Percentiles rank a stretch among this genome's conserved stretches.
Conservation (phyloP, 192 early-diverging fungal genomes). For the Nowakowskiella sp. region DNA sequence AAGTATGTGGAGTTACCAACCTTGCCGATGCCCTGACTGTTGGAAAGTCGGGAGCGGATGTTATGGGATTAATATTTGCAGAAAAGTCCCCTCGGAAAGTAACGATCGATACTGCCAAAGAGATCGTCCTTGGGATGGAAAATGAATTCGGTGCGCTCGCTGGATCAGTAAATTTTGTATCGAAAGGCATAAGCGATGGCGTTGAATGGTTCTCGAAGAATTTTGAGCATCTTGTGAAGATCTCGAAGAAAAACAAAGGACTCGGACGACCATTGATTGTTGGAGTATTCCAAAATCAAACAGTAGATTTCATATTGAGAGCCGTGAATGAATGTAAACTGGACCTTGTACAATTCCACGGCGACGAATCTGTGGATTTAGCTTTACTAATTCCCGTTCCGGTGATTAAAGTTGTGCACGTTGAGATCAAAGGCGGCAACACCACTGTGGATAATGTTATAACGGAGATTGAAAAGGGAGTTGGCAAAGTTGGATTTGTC, state of each 20-base stretch:
- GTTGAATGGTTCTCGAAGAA: background rate
- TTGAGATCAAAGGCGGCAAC: conserved; percentile 38
- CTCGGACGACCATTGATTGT: conserved; percentile 66
- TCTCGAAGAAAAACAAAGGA: conserved; percentile 3
- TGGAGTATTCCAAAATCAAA: conserved; percentile 89
- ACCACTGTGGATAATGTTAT: conserved; percentile 34
- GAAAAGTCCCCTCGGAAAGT: conserved; percentile 70
- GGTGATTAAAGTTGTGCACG: conserved; percentile 84
- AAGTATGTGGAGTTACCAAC: conserved; percentile 87
- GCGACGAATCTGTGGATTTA: conserved; percentile 58
- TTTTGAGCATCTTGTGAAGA: background rate
- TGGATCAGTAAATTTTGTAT: conserved; percentile 7
- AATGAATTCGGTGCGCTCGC: conserved; percentile 10
- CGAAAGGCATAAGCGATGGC: no score
- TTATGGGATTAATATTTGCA: conserved; percentile 94
- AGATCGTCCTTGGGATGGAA: conserved; percentile 65
- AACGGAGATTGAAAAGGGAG: conserved; percentile 1
- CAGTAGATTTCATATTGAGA: conserved; percentile 63
- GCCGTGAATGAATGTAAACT: conserved; percentile 58
- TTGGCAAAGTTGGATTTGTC: conserved; percentile 10
- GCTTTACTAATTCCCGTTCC: conserved; percentile 68
- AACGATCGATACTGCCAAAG: conserved; percentile 47
- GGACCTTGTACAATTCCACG: conserved; percentile 93
- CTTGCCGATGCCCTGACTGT: conserved; percentile 74
- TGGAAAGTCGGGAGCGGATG: conserved; percentile 69